These are phyloP conservation scores for Hanseniaspora nectarophila DNA, from an alignment of 805 yeast genomes.

Conservation along the genomic window DNA sequence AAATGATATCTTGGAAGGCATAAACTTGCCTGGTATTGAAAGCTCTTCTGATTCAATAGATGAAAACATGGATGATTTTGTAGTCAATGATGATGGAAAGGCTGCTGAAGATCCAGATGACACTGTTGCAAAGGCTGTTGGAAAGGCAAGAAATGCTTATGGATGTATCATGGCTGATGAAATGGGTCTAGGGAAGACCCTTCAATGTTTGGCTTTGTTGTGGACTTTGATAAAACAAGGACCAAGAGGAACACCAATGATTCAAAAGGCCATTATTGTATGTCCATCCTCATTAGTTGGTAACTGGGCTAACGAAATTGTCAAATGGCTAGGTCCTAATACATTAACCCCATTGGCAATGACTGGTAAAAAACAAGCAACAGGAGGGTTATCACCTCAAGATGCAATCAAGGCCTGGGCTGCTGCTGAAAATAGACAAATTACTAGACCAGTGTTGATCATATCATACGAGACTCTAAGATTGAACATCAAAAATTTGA, in stretches of 20 bases:
- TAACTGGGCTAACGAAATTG: conserved; percentile 94
- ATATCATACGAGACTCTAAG: conserved; percentile 89
- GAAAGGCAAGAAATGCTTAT: conserved; percentile 38
- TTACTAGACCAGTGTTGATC: conserved; percentile 85
- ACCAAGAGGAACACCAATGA: conserved; percentile 68
- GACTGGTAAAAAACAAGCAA: conserved; percentile 64
- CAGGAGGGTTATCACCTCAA: conserved; percentile 57
- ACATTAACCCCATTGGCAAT: conserved; percentile 76
- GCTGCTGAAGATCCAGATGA: background rate
- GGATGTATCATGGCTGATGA: conserved; percentile 99
- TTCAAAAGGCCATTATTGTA: conserved; percentile 80
- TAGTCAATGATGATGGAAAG: conserved; percentile 7
- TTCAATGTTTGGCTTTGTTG: conserved; percentile 78
- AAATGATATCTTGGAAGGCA: conserved; percentile 7
- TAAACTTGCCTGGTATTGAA: background rate
- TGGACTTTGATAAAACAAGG: conserved; percentile 87
- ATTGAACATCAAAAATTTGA: conserved; percentile 64
- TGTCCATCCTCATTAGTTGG: conserved; percentile 90
- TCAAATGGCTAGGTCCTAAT: conserved; percentile 93
- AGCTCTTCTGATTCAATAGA: background rate
- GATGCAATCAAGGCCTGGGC: conserved; percentile 73
- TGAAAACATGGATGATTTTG: background rate
- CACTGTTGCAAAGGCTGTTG: background rate
- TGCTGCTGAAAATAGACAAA: conserved; percentile 69
- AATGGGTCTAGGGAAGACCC: conserved; percentile 88